Percentiles rank a stretch among this genome's conserved stretches.
phyloP scores from a whole-genome alignment of 192 early-diverging fungal species.

The Chytriomyces sp. region DNA sequence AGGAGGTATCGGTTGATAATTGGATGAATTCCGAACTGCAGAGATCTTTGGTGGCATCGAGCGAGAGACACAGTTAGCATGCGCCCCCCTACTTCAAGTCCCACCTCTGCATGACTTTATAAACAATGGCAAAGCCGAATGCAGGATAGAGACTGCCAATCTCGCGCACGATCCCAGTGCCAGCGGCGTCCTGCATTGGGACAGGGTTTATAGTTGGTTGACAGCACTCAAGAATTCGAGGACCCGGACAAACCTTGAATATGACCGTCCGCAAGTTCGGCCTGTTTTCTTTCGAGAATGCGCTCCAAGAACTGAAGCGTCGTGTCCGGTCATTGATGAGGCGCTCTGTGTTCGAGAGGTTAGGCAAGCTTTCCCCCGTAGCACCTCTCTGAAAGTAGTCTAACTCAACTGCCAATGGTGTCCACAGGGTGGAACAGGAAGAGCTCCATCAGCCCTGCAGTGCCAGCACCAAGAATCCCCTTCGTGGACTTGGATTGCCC shows the following conservation, averaged over 20 bases:
- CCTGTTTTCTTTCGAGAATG: slow-evolving; percentile 53
- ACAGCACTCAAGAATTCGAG: too few relatives aligned
- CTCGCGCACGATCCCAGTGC: slow-evolving; percentile 61
- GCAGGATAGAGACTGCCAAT: slow-evolving; percentile 88
- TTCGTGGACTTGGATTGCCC: background rate
- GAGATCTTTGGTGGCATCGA: slow-evolving; percentile 1
- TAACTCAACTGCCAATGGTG: slow-evolving; percentile 52
- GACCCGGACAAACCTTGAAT: too few relatives aligned
- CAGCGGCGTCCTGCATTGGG: slow-evolving; percentile 72
- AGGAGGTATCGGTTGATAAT: slow-evolving; percentile 78
- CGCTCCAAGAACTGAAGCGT: background rate
- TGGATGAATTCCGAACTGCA: slow-evolving; percentile 86
- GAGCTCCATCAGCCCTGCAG: slow-evolving; percentile 82
- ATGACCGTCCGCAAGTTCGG: too few relatives aligned
- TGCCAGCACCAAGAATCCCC: slow-evolving; percentile 16
- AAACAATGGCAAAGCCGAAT: slow-evolving; percentile 88
- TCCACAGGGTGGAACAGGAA: slow-evolving; percentile 93
- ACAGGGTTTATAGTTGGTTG: too few relatives aligned
- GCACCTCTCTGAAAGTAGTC: too few relatives aligned
- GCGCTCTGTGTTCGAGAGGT: slow-evolving; percentile 17
- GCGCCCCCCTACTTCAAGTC: background rate
- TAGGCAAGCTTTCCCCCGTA: background rate
- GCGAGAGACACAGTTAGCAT: slow-evolving; percentile 56
- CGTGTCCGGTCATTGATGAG: slow-evolving; percentile 38
- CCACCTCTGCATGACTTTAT: slow-evolving; percentile 89